Conservation (phyloP, 2,329 filamentous ascomycete genomes). For the Ophiostoma populinum region DNA sequence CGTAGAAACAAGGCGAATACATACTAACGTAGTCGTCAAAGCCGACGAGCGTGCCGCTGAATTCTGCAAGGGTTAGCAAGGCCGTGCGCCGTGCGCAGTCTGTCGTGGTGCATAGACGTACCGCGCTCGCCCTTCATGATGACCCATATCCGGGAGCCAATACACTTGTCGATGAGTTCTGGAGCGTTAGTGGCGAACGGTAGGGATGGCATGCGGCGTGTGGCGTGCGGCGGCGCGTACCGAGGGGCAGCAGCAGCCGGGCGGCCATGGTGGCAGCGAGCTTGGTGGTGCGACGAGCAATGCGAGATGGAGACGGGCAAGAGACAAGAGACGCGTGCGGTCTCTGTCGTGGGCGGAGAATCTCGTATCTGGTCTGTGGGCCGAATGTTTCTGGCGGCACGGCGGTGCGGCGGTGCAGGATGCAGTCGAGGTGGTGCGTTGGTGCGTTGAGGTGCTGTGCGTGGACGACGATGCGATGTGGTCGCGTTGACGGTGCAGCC, state of each 20-base stretch:
- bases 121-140: slow-evolving; percentile 99
- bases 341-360: too few relatives aligned
- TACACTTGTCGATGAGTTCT: slow-evolving; percentile 99
- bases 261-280: slow-evolving; percentile 38
- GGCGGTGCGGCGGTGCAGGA: too few relatives aligned
- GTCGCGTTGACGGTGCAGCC: too few relatives aligned
- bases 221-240: slow-evolving; percentile 22
- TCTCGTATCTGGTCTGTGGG: too few relatives aligned
- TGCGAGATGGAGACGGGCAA: too few relatives aligned
- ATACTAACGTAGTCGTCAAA: slow-evolving; percentile 99
- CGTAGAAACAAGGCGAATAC: too few relatives aligned
- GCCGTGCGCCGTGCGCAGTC: too few relatives aligned
- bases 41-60: slow-evolving; percentile 81
- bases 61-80: slow-evolving; percentile 45
- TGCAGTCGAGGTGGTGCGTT: too few relatives aligned
- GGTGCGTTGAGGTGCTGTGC: background rate
- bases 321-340: too few relatives aligned
- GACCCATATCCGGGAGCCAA: slow-evolving; percentile 95
- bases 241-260: slow-evolving; percentile 55
- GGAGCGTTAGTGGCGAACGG: background rate
- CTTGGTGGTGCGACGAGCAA: too few relatives aligned
- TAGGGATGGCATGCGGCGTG: background rate
- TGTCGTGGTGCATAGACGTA: slow-evolving; percentile 23
- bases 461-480: too few relatives aligned
- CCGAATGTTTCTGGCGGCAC: too few relatives aligned